Conservation (phyloP, 768 basidiomycete species). For the Daedalea quercina region DNA sequence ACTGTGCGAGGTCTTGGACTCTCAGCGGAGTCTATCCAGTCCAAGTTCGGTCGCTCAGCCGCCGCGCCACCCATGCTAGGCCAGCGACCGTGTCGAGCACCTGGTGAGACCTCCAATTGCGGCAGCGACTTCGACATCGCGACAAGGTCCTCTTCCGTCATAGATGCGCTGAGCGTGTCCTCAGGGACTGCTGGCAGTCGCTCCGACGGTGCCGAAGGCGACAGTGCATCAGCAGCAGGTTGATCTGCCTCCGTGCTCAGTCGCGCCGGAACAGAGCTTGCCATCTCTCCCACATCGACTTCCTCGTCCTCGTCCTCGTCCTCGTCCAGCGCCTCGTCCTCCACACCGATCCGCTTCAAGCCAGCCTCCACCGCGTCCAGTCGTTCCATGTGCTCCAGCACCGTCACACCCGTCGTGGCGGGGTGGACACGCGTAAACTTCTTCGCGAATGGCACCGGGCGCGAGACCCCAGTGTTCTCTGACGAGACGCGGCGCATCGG, state of each 20-base stretch:
- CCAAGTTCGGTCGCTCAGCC: slow-evolving; percentile 29
- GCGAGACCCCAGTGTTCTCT: slow-evolving; percentile 53
- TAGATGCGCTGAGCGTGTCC: slow-evolving; percentile 36
- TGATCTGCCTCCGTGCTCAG: slow-evolving; percentile 4
- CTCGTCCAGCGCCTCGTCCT: slow-evolving; percentile 42
- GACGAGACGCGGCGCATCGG: slow-evolving; percentile 59
- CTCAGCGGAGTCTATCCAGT: slow-evolving; percentile 35
- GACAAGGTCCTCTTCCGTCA: slow-evolving; percentile 65
- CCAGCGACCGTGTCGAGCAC: slow-evolving; percentile 29
- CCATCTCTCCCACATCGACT: slow-evolving; percentile 58
- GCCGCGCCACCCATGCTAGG: slow-evolving; percentile 23
- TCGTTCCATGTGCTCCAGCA: slow-evolving; percentile 80
- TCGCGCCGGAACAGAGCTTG: not conserved
- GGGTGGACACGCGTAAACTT: slow-evolving; percentile 81
- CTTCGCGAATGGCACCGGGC: slow-evolving; percentile 79
- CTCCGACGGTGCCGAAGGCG: slow-evolving; percentile 51
- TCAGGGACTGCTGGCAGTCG: slow-evolving; percentile 49
- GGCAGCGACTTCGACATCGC: slow-evolving; percentile 74
- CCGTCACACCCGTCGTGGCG: slow-evolving; percentile 80
- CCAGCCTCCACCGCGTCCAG: slow-evolving; percentile 79
- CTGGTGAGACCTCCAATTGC: slow-evolving; percentile 49
- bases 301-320: slow-evolving; percentile 52
- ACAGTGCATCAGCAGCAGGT: slow-evolving; percentile 15
- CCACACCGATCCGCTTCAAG: slow-evolving; percentile 63
- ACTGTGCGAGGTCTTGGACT: slow-evolving; percentile 48